Base-by-base conservation (phyloP, 73 alveolate species). In the Paramecium sonneborni region DNA sequence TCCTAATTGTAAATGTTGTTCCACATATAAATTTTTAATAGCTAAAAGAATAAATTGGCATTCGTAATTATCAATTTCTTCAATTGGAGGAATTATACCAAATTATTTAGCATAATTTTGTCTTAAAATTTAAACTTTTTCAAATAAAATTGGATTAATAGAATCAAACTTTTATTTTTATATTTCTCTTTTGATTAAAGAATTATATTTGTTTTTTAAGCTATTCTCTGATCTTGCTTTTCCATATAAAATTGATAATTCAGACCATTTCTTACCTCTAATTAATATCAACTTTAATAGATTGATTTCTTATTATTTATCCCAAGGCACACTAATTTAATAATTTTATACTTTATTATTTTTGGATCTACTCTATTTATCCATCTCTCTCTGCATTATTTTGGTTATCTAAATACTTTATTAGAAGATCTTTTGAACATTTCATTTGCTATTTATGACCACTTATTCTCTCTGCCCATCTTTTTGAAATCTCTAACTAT, bases 191-290 rank as follows among this genome's bases (percentile, higher is more conserved):
- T 79, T 79, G 8, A 79, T 9, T 46, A 79, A 79, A 15, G 90
- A 79, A 44, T 79, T 79, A 44, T 79, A 79, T 79, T 79, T 79
- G 24, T 79, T 79, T 79, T 79, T 79, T 23, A 79, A 79, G 1
- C 55, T 18, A 46, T 79, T 79, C 23, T 79, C 90, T 10, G 90
- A 41, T 43, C 90, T 39, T 12, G 55, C 76, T 37, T 48, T 79
- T 8, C 90, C 90, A 79, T 79, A 79, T 11, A 43, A 24, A 6
- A 41, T 39, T 2, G 90, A 79, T 43, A 79, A 34, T 44, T 79
- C 90, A 41, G 90, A 79, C 90, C 90, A 79, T 23, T 79, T 79
- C 74, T 79, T 79, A 2, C 90, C 90, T 79, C 74, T 79, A 6
- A 79, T 79, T 14, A 79, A 44, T 3, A 79, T 79, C 46, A 62